These are phyloP conservation scores for Chionographis japonica DNA, from an alignment of 106 monocot genomes.

Conservation along the genomic window DNA sequence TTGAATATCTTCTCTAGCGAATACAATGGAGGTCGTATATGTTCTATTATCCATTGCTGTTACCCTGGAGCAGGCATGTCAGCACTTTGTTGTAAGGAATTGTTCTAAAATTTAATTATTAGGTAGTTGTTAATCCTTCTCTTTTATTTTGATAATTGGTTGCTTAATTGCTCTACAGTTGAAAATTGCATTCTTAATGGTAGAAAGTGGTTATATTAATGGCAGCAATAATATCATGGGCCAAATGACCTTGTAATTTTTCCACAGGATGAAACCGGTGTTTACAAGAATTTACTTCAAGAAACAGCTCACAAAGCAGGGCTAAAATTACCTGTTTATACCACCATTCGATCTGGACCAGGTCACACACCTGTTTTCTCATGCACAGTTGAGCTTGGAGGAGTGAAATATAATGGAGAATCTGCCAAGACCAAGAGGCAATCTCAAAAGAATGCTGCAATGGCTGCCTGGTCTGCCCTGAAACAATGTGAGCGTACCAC, in stretches of 20 bases:
- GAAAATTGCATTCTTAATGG: too few species aligned
- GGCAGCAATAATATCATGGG: too few species aligned
- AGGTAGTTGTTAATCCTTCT: too few species aligned
- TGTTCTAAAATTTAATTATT: too few species aligned
- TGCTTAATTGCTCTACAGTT: too few species aligned
- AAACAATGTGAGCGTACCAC: constrained; percentile 28
- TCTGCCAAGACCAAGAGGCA: constrained; percentile 69
- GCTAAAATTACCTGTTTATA: constrained; percentile 57
- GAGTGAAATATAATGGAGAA: constrained; percentile 45
- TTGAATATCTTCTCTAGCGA: too few species aligned
- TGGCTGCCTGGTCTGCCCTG: constrained; percentile 61
- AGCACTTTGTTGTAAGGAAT: too few species aligned
- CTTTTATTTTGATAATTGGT: too few species aligned
- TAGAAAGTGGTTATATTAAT: too few species aligned
- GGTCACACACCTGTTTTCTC: constrained; percentile 67
- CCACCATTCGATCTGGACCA: constrained; percentile 63
- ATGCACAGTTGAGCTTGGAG: constrained; percentile 56
- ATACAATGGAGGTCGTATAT: too few species aligned
- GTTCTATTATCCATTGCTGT: too few species aligned
- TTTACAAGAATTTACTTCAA: constrained; percentile 83
- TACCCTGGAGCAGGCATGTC: too few species aligned
- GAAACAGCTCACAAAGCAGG: constrained; percentile 78
- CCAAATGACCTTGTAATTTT: background rate
- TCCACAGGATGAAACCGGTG: constrained; percentile 71
- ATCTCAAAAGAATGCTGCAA: constrained; percentile 70